A percentile compares a stretch with the other conserved stretches of the same genome.
These are phyloP conservation scores for Neurospora discreta DNA, from an alignment of 495 filamentous ascomycete genomes.

Conservation along the genomic window DNA sequence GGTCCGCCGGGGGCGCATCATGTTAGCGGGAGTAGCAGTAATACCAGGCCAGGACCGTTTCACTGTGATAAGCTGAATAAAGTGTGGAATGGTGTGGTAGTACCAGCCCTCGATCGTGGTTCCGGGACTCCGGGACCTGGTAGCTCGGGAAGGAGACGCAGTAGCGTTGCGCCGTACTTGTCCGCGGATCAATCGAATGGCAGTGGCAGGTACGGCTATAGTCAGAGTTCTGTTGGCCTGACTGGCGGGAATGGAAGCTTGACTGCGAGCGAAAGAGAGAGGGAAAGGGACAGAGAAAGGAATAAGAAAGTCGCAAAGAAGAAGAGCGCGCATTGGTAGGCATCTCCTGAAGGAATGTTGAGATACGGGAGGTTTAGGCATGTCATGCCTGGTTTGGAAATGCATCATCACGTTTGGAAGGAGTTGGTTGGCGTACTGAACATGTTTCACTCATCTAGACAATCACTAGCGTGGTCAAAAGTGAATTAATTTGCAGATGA, in stretches of 20 bases:
- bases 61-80: slow-evolving; percentile 13
- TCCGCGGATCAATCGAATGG: not conserved
- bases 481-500: not conserved
- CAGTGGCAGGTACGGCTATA: not conserved
- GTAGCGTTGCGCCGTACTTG: not conserved
- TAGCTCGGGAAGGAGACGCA: not conserved
- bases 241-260: slow-evolving; percentile 4
- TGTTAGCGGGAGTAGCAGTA: not conserved
- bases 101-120: not conserved
- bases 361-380: not conserved
- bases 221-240: not conserved
- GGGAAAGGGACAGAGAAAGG: slow-evolving; percentile 17
- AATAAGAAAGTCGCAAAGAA: slow-evolving; percentile 31
- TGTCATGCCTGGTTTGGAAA: not conserved
- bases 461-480: not conserved
- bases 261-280: slow-evolving; percentile 13
- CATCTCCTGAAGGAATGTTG: not conserved
- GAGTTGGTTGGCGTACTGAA: not conserved
- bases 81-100: slow-evolving; percentile 17
- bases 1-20: slow-evolving; percentile 16
- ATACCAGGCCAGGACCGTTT: slow-evolving; percentile 12
- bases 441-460: not conserved
- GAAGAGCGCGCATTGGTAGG: slow-evolving; percentile 31
- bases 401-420: not conserved
- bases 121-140: not conserved